Evolutionary conservation across 75 land plant genomes (phyloP).

Genomic region (Pinus taeda): DNA sequence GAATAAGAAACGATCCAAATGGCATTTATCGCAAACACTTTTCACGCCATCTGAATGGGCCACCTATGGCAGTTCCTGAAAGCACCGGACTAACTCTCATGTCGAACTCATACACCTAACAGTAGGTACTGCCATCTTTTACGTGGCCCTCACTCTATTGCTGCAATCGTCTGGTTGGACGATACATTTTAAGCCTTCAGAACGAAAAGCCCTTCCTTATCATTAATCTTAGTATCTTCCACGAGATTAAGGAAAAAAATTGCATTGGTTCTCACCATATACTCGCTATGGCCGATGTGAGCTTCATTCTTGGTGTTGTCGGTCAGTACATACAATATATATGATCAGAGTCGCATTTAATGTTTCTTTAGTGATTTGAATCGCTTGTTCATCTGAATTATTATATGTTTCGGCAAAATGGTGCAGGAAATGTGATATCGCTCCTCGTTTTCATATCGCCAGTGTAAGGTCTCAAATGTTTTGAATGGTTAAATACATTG

Average conservation of each 20-base stretch:
- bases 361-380: neutral
- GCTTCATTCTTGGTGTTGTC: conserved; percentile 17
- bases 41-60: no score
- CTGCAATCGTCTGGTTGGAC: no score
- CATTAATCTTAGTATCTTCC: no score
- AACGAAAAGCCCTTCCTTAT: neutral
- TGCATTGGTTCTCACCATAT: neutral
- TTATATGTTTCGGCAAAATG: no score
- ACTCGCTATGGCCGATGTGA: conserved; percentile 20
- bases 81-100: no score
- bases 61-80: no score
- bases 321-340: neutral
- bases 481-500: neutral
- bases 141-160: neutral
- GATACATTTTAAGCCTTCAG: no score
- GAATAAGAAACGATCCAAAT: no score
- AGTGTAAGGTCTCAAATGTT: conserved; percentile 29
- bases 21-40: no score
- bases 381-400: neutral
- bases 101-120: neutral
- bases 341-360: neutral
- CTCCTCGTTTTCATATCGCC: conserved; percentile 64
- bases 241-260: neutral
- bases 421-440: no score
- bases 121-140: neutral